Evolutionary conservation across 177 flowering plant species (phyloP).

Genomic region (Vitis hybrid): DNA sequence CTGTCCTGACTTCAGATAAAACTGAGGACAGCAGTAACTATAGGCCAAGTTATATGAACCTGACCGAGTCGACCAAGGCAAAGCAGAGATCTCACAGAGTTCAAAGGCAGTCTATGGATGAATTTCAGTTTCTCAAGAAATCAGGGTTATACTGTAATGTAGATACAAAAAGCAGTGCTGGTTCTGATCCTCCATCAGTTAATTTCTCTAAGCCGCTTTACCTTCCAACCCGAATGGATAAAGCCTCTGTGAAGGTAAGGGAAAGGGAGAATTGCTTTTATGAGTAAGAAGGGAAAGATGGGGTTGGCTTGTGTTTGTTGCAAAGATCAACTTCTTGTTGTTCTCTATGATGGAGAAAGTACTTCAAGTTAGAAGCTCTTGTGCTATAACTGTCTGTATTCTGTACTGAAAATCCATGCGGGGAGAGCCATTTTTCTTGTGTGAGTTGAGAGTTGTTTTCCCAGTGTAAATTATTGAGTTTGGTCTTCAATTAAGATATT

Average conservation of each 20-base stretch:
- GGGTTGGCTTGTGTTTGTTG: conserved; percentile 4
- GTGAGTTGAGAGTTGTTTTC: background rate
- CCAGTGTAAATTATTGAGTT: background rate
- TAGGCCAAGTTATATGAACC: conserved; percentile 72
- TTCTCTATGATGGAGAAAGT: conserved; percentile 11
- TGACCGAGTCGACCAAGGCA: conserved; percentile 83
- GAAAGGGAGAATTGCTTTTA: conserved; percentile 28
- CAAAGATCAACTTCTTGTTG: conserved; percentile 67
- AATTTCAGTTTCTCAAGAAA: conserved; percentile 64
- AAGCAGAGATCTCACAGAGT: conserved; percentile 61
- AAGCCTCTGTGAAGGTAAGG: conserved; percentile 34
- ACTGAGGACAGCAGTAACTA: conserved; percentile 41
- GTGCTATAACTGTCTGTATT: background rate
- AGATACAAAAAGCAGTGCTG: conserved; percentile 60
- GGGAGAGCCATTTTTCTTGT: background rate
- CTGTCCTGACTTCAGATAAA: conserved; percentile 45
- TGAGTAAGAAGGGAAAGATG: conserved; percentile 10
- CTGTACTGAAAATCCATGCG: background rate
- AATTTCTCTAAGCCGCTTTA: conserved; percentile 42
- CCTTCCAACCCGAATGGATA: conserved; percentile 42
- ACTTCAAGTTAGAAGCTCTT: background rate
- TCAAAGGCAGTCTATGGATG: conserved; percentile 86
- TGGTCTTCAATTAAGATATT: background rate
- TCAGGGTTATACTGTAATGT: conserved; percentile 38
- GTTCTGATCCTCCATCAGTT: conserved; percentile 43